These are phyloP conservation scores for Artemisia argyi DNA, from an alignment of 129 eudicot species.

Conservation along the genomic window DNA sequence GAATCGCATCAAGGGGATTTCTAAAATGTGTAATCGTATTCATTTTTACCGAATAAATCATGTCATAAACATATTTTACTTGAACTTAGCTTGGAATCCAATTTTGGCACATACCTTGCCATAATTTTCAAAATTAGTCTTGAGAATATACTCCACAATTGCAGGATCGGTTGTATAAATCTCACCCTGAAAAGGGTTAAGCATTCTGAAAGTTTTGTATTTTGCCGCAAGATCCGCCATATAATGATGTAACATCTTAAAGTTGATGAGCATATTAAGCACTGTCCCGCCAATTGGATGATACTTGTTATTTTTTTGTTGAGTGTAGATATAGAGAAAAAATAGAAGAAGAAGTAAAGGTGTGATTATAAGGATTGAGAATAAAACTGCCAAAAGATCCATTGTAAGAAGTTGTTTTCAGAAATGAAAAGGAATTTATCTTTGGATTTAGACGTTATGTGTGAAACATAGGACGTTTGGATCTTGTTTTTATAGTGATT, in stretches of 20 bases:
- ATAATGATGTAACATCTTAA: conserved; percentile 55
- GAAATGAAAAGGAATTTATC: too few relatives aligned
- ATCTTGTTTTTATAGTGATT: too few relatives aligned
- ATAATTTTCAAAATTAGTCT: conserved; percentile 55
- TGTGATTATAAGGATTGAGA: background rate
- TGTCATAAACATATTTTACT: too few relatives aligned
- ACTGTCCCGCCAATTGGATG: conserved; percentile 38
- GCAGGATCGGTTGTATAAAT: conserved; percentile 52
- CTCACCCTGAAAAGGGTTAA: conserved; percentile 41
- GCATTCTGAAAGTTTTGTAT: conserved; percentile 47
- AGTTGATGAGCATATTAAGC: conserved; percentile 42
- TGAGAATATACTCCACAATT: conserved; percentile 66
- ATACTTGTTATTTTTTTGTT: conserved; percentile 7
- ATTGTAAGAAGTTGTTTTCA: background rate
- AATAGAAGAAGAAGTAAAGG: background rate
- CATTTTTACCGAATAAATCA: too few relatives aligned
- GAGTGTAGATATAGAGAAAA: background rate
- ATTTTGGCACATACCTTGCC: conserved; percentile 11
- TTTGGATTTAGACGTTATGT: too few relatives aligned
- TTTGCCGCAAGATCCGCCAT: conserved; percentile 51
- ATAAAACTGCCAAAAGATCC: background rate
- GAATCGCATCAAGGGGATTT: too few relatives aligned
- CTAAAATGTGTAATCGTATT: too few relatives aligned
- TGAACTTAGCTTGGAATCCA: background rate
- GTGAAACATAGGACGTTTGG: too few relatives aligned